Evolutionary conservation across 73 alveolate species (phyloP).

Genomic region (Paramecium pentaurelia): DNA sequence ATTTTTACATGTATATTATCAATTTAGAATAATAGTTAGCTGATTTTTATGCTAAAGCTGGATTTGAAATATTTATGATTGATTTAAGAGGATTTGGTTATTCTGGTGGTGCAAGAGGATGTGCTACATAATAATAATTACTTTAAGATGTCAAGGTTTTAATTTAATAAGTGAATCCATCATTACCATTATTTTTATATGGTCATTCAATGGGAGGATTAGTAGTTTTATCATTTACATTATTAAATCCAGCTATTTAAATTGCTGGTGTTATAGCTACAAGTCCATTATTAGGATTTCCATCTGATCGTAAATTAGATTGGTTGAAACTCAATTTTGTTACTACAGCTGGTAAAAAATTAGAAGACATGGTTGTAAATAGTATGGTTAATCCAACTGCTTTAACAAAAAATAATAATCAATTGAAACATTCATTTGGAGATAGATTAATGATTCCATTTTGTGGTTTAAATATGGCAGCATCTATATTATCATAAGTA

Average conservation of each 20-base stretch:
- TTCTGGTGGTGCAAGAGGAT: constrained; percentile 62
- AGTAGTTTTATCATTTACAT: constrained; percentile 63
- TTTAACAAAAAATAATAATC: constrained; percentile 46
- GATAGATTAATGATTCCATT: constrained; percentile 62
- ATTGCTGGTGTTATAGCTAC: constrained; percentile 69
- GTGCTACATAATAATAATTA: constrained; percentile 49
- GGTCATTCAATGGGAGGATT: constrained; percentile 94
- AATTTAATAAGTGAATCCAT: constrained; percentile 60
- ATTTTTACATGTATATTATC: constrained; percentile 53
- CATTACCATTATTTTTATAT: constrained; percentile 75
- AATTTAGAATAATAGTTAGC: constrained; percentile 52
- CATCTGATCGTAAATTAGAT: constrained; percentile 50
- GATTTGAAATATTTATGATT: constrained; percentile 74
- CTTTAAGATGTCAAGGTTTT: constrained; percentile 49
- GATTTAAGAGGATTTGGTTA: constrained; percentile 88
- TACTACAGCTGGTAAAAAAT: constrained; percentile 52
- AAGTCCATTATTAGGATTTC: constrained; percentile 63
- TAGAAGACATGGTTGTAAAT: constrained; percentile 46
- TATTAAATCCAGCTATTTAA: constrained; percentile 71
- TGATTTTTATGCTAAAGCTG: constrained; percentile 71
- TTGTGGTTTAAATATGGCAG: constrained; percentile 63
- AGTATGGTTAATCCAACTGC: constrained; percentile 62
- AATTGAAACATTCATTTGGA: constrained; percentile 52
- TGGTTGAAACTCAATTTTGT: constrained; percentile 46
- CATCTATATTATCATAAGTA: constrained; percentile 3